Evolutionary conservation across 306 rosid species (phyloP), one percentile per base, ranked within the genome.

Genomic region (Fragaria vesca): DNA sequence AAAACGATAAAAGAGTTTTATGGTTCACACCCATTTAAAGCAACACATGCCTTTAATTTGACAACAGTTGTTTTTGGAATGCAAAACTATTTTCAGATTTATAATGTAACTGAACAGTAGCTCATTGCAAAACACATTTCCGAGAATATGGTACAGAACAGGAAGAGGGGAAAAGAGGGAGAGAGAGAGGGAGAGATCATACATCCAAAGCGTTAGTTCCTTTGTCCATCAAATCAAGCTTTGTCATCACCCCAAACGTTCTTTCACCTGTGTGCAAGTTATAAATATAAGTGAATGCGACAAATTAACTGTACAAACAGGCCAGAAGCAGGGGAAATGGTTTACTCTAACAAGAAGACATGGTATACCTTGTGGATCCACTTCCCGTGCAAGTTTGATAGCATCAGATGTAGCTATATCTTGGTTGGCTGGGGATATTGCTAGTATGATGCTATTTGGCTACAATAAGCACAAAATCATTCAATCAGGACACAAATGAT

Each of bases 341-440:
- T 63, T 16, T 42, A 68, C 16, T 43, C 21, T 6, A 10, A 28
- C 3, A 36, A 75, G 32, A 46, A 62, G 43, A 26, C 6, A 71
- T 7, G 60, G 30, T 66, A 66, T 84, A 91, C 98, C 98, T 60
- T 90, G 11, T 21, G 98, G 92, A 79, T 93, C 98, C 83, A 93
- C 97, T 82, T 93, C 97, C 85, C 89, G 85, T 6, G 97, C 81
- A 83, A 93, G 89, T 88, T 93, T 91, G 72, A 93, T 93, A 52
- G 98, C 98, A 91, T 93, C 98, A 20, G 98, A 93, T 1, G 98
- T 93, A 17, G 98, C 98, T 69, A 93, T 91, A 80, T 91, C 98
- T 83, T 93, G 98, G 77, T 93, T 93, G 77, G 98, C 98, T 0
- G 98, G 98, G 72, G 98, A 91, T 69, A 93, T 91, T 58, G 98